These are phyloP conservation scores for Termitomyces sp. DNA, from an alignment of 768 basidiomycete genomes.

Conservation along the genomic window DNA sequence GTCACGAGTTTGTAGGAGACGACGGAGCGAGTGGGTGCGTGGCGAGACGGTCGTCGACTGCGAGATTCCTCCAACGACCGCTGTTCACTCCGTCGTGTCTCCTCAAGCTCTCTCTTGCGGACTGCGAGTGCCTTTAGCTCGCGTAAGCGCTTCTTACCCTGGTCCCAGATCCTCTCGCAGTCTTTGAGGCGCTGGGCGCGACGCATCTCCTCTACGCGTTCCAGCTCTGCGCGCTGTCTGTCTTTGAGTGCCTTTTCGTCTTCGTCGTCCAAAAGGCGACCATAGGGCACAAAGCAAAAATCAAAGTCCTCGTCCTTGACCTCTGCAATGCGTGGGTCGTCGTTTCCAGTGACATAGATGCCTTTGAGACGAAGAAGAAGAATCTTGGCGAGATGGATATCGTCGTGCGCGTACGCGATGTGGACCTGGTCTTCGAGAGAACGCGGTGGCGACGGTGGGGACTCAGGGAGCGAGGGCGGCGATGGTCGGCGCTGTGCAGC, in stretches of 20 bases:
- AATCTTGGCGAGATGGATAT: constrained; percentile 64
- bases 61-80: constrained; percentile 18
- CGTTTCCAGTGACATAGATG: constrained; percentile 53
- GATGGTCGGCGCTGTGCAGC: constrained; percentile 33
- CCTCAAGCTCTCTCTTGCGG: constrained; percentile 29
- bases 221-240: constrained; percentile 26
- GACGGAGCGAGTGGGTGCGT: constrained; percentile 11
- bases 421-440: constrained; percentile 65
- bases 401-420: constrained; percentile 62
- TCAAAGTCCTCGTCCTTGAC: constrained; percentile 55
- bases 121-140: constrained; percentile 33
- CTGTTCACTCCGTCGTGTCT: constrained; percentile 18
- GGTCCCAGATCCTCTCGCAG: constrained; percentile 47
- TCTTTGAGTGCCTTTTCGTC: constrained; percentile 32
- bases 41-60: not conserved
- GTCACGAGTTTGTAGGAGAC: constrained; percentile 18
- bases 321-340: constrained; percentile 60
- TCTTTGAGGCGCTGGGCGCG: constrained; percentile 37
- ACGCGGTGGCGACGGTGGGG: constrained; percentile 37
- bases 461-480: constrained; percentile 32
- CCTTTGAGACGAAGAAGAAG: constrained; percentile 62
- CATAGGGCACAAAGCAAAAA: constrained; percentile 41
- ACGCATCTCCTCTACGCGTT: constrained; percentile 31
- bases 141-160: constrained; percentile 39
- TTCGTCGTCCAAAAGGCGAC: constrained; percentile 38